Conservation (phyloP, 2,329 filamentous ascomycete genomes). For the Parascedosporium putredinis region DNA sequence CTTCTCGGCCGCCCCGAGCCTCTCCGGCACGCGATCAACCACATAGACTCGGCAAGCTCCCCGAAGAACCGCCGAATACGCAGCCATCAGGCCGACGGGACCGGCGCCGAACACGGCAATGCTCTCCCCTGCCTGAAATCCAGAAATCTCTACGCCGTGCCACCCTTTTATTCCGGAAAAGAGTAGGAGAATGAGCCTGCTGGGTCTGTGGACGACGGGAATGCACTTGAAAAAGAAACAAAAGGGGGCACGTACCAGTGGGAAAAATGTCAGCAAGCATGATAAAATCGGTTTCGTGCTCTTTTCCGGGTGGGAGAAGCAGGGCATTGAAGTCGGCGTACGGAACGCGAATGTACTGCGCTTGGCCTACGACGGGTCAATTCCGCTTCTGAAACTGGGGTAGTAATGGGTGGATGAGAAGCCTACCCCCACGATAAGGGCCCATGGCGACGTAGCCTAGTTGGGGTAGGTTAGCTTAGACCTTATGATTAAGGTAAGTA, state of each 20-base stretch:
- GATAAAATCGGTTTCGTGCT: slow-evolving; percentile 52
- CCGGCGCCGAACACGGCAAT: slow-evolving; percentile 56
- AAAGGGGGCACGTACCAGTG: slow-evolving; percentile 23
- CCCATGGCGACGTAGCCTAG: slow-evolving; percentile 50
- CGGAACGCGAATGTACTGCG: slow-evolving; percentile 54
- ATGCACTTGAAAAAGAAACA: too few species aligned
- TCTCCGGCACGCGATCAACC: slow-evolving; percentile 51
- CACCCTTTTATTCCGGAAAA: slow-evolving; percentile 29
- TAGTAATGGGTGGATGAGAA: not conserved
- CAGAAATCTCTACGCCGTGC: slow-evolving; percentile 46
- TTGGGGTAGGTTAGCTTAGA: not conserved
- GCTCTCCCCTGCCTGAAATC: slow-evolving; percentile 50
- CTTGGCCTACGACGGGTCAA: slow-evolving; percentile 31
- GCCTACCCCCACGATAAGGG: slow-evolving; percentile 28
- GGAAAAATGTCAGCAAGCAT: slow-evolving; percentile 34
- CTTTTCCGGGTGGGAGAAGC: slow-evolving; percentile 47
- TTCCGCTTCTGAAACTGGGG: not conserved
- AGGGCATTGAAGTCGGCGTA: slow-evolving; percentile 59
- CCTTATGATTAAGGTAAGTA: not conserved
- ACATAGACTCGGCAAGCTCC: slow-evolving; percentile 52
- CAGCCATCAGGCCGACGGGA: slow-evolving; percentile 56
- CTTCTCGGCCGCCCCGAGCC: slow-evolving; percentile 46
- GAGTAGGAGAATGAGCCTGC: not conserved
- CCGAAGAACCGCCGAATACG: slow-evolving; percentile 49
- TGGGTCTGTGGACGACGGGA: slow-evolving; percentile 21